A percentile compares a stretch with the other conserved stretches of the same genome.
These are phyloP conservation scores for Erodium maritimum DNA, from an alignment of 345 rosid species.

Conservation along the genomic window DNA sequence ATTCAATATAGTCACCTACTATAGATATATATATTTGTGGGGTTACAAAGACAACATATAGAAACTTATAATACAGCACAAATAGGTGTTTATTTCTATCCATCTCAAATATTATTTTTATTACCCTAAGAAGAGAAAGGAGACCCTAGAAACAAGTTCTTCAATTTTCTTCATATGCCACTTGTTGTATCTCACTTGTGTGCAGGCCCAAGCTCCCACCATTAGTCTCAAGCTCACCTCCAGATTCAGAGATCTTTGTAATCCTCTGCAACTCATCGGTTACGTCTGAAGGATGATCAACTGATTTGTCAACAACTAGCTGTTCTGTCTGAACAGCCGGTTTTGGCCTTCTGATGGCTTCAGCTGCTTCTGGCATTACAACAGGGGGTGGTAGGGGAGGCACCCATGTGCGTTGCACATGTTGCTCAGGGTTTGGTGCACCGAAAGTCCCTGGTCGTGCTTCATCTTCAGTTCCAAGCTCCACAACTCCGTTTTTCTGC, in stretches of 20 bases:
- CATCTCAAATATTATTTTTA: too few species aligned
- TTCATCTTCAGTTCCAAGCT: slow-evolving; percentile 50
- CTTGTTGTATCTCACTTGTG: slow-evolving; percentile 42
- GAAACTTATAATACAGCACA: too few species aligned
- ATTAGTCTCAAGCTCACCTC: slow-evolving; percentile 23
- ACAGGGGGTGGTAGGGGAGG: slow-evolving; percentile 96
- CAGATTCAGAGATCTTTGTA: slow-evolving; percentile 63
- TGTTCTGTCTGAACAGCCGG: slow-evolving; percentile 46
- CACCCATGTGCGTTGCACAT: slow-evolving; percentile 66
- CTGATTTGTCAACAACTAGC: slow-evolving; percentile 30
- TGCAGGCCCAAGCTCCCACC: slow-evolving; percentile 27
- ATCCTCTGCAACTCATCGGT: slow-evolving; percentile 60
- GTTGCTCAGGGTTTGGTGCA: slow-evolving; percentile 31
- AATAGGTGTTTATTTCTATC: too few species aligned
- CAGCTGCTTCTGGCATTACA: slow-evolving; percentile 85
- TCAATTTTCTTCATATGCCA: slow-evolving; percentile 27
- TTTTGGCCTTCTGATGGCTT: slow-evolving; percentile 85
- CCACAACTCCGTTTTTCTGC: slow-evolving; percentile 52
- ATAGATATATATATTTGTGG: too few species aligned
- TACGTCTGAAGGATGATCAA: slow-evolving; percentile 16
- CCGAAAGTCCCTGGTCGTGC: slow-evolving; percentile 20
- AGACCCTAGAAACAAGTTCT: too few species aligned
- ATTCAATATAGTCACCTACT: too few species aligned
- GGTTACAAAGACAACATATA: too few species aligned
- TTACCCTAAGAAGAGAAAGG: too few species aligned